These are phyloP conservation scores for Boeremia exigua DNA, from an alignment of 2,329 filamentous ascomycete species.

Conservation along the genomic window DNA sequence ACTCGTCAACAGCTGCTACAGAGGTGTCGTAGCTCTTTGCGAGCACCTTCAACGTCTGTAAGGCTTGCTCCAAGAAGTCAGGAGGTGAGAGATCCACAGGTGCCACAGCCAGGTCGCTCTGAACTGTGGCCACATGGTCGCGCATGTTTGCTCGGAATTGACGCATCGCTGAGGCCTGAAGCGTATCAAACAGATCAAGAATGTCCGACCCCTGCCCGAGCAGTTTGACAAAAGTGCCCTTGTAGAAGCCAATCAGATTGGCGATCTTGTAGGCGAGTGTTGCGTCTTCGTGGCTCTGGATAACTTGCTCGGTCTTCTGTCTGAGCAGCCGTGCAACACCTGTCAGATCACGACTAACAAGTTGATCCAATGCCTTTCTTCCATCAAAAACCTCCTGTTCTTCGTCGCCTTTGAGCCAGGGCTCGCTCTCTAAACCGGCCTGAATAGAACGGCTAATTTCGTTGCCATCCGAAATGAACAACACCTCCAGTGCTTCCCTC, in stretches of 20 bases:
- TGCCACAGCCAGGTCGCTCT: conserved; percentile 72
- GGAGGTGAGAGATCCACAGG: conserved; percentile 79
- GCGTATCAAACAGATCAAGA: conserved; percentile 68
- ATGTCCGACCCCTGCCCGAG: conserved; percentile 73
- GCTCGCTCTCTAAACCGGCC: conserved; percentile 79
- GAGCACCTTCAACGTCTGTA: conserved; percentile 77
- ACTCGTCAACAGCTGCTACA: conserved; percentile 61
- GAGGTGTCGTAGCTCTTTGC: conserved; percentile 90
- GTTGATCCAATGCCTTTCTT: conserved; percentile 77
- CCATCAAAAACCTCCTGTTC: conserved; percentile 73
- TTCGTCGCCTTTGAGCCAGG: conserved; percentile 72
- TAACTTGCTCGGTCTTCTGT: conserved; percentile 87
- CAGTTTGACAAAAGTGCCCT: conserved; percentile 80
- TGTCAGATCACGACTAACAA: conserved; percentile 84
- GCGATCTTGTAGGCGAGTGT: conserved; percentile 88
- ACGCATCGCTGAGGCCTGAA: conserved; percentile 78
- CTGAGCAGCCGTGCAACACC: conserved; percentile 84
- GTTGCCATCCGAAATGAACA: conserved; percentile 90
- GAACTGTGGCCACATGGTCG: conserved; percentile 77
- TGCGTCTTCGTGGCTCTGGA: conserved; percentile 89
- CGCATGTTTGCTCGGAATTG: conserved; percentile 84
- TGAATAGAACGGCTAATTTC: conserved; percentile 85
- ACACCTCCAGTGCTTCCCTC: conserved; percentile 84
- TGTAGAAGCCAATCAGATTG: conserved; percentile 89
- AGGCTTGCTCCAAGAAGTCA: conserved; percentile 78